These are phyloP conservation scores for Epichloe sibirici DNA, from an alignment of 2,329 filamentous ascomycete species.

Conservation along the genomic window DNA sequence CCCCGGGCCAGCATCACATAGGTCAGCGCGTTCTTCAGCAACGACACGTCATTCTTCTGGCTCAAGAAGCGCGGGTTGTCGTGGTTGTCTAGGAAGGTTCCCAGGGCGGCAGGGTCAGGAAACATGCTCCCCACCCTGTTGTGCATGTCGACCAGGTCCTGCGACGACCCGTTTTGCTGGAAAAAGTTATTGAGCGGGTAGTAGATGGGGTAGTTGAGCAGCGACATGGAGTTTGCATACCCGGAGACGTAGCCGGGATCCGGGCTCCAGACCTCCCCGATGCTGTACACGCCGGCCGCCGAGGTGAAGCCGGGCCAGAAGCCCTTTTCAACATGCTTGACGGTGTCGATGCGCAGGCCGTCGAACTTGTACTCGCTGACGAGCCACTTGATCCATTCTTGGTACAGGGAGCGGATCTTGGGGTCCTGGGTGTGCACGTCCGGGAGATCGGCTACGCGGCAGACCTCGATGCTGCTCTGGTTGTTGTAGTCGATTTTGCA, in stretches of 20 bases:
- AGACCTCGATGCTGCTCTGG: constrained; percentile 34
- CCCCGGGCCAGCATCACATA: constrained; percentile 50
- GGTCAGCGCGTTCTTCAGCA: constrained; percentile 48
- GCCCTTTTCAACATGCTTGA: constrained; percentile 46
- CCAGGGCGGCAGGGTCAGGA: constrained; percentile 32
- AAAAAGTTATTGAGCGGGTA: constrained; percentile 29
- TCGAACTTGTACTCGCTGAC: constrained; percentile 50
- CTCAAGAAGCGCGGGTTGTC: constrained; percentile 42
- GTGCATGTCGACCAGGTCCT: constrained; percentile 27
- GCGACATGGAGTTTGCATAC: constrained; percentile 42
- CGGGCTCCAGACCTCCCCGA: constrained; percentile 49
- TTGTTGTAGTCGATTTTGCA: constrained; percentile 46
- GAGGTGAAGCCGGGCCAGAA: constrained; percentile 44
- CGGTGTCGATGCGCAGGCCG: constrained; percentile 48
- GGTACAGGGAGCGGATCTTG: constrained; percentile 36
- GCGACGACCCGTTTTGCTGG: constrained; percentile 25
- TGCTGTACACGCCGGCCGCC: constrained; percentile 43
- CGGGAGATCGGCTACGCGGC: constrained; percentile 46
- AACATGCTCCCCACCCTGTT: constrained; percentile 23
- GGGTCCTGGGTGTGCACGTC: constrained; percentile 46
- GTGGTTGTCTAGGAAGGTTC: constrained; percentile 47
- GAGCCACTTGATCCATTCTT: constrained; percentile 46
- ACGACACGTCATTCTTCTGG: constrained; percentile 37
- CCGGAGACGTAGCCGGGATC: constrained; percentile 36
- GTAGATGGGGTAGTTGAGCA: constrained; percentile 48